Percentiles rank a stretch among this genome's conserved stretches.
phyloP scores from a whole-genome alignment of 2,329 filamentous ascomycete species.

The Pestalotiopsis sp. region DNA sequence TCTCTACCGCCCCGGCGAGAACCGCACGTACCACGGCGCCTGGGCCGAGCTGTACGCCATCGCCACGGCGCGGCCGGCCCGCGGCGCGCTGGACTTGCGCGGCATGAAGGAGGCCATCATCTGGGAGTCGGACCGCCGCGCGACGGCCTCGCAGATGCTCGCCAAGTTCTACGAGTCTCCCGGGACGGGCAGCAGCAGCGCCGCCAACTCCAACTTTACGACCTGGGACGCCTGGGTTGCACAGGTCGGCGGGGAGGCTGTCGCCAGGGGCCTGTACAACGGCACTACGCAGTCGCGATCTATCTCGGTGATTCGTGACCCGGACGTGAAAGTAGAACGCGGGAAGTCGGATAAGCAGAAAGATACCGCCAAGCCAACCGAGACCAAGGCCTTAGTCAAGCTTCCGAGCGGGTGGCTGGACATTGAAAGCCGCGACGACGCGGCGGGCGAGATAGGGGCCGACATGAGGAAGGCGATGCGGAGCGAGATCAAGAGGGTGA shows the following conservation, averaged over 20 bases:
- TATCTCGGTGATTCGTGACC: not conserved
- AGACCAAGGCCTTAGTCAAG: not conserved
- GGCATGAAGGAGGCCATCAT: not conserved
- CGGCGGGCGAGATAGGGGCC: not conserved
- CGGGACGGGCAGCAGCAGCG: not conserved
- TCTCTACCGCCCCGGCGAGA: not conserved
- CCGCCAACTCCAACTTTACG: not conserved
- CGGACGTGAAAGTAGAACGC: not conserved
- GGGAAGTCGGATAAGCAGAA: not conserved
- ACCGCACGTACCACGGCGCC: not conserved
- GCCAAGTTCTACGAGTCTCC: not conserved
- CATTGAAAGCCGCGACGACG: not conserved
- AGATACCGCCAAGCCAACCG: not conserved
- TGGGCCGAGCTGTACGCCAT: not conserved
- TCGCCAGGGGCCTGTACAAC: not conserved
- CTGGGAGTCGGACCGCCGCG: not conserved
- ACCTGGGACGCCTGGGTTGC: not conserved
- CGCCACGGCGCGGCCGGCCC: not conserved
- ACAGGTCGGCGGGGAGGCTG: not conserved
- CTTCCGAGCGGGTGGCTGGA: not conserved
- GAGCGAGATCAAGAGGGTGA: not conserved
- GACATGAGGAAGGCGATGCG: not conserved
- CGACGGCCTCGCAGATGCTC: slow-evolving; percentile 1
- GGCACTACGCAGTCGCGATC: not conserved
- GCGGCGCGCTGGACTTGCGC: not conserved